Conservation (phyloP, 768 basidiomycete species). For the Pleurotus platypus region DNA sequence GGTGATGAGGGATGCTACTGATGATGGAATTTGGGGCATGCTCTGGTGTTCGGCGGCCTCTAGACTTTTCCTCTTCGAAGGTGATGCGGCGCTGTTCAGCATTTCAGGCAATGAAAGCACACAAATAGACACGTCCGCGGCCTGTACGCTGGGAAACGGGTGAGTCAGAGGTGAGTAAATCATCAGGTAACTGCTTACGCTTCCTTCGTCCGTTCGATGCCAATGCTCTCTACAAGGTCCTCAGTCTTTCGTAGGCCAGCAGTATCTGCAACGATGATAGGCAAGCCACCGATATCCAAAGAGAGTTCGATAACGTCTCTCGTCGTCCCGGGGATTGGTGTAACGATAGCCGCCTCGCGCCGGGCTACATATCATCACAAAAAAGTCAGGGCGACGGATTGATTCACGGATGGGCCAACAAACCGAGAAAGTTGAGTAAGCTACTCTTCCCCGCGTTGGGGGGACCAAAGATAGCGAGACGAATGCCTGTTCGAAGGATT, state of each 20-base stretch:
- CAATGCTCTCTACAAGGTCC: slow-evolving; percentile 77
- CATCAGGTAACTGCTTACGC: slow-evolving; percentile 42
- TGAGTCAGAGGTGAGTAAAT: slow-evolving; percentile 2
- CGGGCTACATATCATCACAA: slow-evolving; percentile 48
- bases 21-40: slow-evolving; percentile 32
- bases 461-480: slow-evolving; percentile 85
- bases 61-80: not conserved
- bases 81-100: slow-evolving; percentile 10
- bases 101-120: slow-evolving; percentile 68
- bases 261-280: slow-evolving; percentile 79
- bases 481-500: slow-evolving; percentile 77
- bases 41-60: too few species aligned
- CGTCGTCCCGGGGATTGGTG: slow-evolving; percentile 84
- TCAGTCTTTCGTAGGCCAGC: slow-evolving; percentile 74
- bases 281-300: slow-evolving; percentile 85
- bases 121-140: slow-evolving; percentile 74
- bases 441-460: slow-evolving; percentile 96
- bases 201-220: slow-evolving; percentile 67
- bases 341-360: slow-evolving; percentile 87
- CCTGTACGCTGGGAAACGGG: slow-evolving; percentile 44
- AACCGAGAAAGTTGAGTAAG: slow-evolving; percentile 80
- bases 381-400: not conserved
- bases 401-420: slow-evolving; percentile 8
- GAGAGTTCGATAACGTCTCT: slow-evolving; percentile 83
- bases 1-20: slow-evolving; percentile 46